Conservation (phyloP, 2,329 filamentous ascomycete genomes). For the Trichoderma sp. region DNA sequence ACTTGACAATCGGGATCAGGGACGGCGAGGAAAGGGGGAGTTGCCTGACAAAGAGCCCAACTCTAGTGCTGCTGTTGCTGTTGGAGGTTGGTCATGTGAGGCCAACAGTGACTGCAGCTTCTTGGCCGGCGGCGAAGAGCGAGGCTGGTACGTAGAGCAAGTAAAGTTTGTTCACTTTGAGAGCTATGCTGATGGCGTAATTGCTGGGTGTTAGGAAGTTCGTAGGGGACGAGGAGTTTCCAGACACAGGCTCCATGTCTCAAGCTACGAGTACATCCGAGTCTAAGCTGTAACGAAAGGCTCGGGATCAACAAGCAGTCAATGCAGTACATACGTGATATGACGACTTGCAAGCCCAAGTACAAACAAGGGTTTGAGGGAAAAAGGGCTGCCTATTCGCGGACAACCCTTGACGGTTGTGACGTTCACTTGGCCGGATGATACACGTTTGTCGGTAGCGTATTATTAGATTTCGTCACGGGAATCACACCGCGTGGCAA, state of each 20-base stretch:
- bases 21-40: neutral
- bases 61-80: conserved; percentile 38
- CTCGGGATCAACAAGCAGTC: neutral
- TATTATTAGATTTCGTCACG: conserved; percentile 14
- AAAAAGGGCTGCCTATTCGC: neutral
- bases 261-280: conserved; percentile 26
- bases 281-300: conserved; percentile 32
- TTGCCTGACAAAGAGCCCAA: neutral
- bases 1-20: conserved; percentile 18
- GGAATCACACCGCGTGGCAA: neutral
- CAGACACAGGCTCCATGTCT: conserved; percentile 39
- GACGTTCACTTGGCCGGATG: neutral
- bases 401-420: neutral
- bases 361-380: neutral
- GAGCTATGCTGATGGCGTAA: neutral
- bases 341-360: neutral
- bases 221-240: conserved; percentile 57
- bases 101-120: conserved; percentile 84
- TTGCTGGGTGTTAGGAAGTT: conserved; percentile 49
- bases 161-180: conserved; percentile 4
- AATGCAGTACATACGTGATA: neutral
- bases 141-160: conserved; percentile 69
- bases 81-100: conserved; percentile 77
- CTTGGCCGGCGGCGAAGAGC: conserved; percentile 74
- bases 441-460: neutral